Base-by-base conservation (phyloP, 2,329 filamentous ascomycete species). In the Geosmithia flava region DNA sequence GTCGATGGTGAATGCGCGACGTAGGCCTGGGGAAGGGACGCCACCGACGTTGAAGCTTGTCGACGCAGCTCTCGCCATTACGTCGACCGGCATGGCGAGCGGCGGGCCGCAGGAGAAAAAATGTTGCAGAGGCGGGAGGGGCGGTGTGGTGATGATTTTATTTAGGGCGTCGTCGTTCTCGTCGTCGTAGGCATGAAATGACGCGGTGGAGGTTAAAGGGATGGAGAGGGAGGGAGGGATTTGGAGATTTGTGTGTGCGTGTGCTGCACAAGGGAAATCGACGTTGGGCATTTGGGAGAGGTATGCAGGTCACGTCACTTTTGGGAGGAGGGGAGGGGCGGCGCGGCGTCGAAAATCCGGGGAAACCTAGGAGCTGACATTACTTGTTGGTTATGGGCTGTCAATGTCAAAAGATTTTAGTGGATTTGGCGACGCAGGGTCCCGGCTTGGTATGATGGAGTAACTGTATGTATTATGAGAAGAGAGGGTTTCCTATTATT, bases 1-100 rank as follows among this genome's bases (percentile, higher is more conserved):
- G 49, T 68, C 66, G 45, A 68, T 55, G 29, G 67, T 69, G 46
- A 62, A 62, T 47, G 67, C 57, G 49, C 70, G 67, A 49, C 70
- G 69, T 43, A 72, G 50, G 43, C 59, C 59, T 53, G 68, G 62
- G 41, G 63, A 50, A 19, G 51, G 48, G 53, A 55, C 29, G 20
- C 40, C n/a, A n/a, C n/a, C 15, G 40, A 44, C 20, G 43, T 10
- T 19, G 19, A 27, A n/a, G 43, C 20, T 30, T 17, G 20, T n/a
- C 19, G 15, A 17, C 7, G 20, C 7, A 30, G n/a, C 20, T 10
- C 30, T 17, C 7, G 44, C 17, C n/a, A 7, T 17, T 29, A 16
- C 17, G 17, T 17, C 45, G 30, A 2, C 16, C 17, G 43, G 30
- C 10, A 40, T 16, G 33, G 44, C 20, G 11, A 37, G 45, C 48